Percentiles rank a stretch among this genome's conserved stretches.
Conservation (phyloP, 2,329 filamentous ascomycete species). For the Simplicillium aogashimaense region DNA sequence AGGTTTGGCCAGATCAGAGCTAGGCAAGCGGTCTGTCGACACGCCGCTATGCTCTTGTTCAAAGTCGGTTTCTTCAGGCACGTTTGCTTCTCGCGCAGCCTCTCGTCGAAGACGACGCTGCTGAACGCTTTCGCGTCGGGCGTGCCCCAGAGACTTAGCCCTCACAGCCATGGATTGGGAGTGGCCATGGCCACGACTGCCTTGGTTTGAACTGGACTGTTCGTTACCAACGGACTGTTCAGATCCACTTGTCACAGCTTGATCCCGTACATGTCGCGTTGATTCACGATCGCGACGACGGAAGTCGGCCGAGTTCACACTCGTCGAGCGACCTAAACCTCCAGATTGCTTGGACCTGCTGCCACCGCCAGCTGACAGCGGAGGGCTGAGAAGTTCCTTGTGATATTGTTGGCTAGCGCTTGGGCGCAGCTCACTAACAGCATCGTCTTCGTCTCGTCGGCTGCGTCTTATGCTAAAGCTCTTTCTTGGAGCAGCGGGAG, state of each 20-base stretch:
- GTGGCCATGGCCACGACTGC: conserved; percentile 38
- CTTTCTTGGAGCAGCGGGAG: conserved; percentile 57
- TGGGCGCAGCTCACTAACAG: conserved; percentile 36
- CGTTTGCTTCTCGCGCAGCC: conserved; percentile 62
- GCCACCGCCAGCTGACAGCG: conserved; percentile 47
- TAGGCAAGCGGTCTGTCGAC: conserved; percentile 52
- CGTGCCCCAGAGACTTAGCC: conserved; percentile 82
- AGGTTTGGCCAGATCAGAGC: conserved; percentile 77
- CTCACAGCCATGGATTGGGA: conserved; percentile 56
- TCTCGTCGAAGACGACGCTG: conserved; percentile 68
- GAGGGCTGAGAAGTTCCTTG: conserved; percentile 68
- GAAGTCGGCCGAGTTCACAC: conserved; percentile 81
- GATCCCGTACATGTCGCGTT: conserved; percentile 45
- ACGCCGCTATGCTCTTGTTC: conserved; percentile 57
- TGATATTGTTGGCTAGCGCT: conserved; percentile 63
- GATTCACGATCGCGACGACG: conserved; percentile 51
- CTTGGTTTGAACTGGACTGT: conserved; percentile 34
- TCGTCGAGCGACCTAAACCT: conserved; percentile 75
- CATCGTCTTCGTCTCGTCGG: conserved; percentile 41
- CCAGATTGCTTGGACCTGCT: conserved; percentile 48
- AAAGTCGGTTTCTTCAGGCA: conserved; percentile 83
- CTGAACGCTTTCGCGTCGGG: conserved; percentile 85
- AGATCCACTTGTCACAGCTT: conserved; percentile 67
- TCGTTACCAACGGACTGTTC: conserved; percentile 59
- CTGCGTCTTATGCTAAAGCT: conserved; percentile 73